A percentile compares a stretch with the other conserved stretches of the same genome.
phyloP scores from a whole-genome alignment of 2,329 filamentous ascomycete genomes.

The Myriosclerotinia curreyana region DNA sequence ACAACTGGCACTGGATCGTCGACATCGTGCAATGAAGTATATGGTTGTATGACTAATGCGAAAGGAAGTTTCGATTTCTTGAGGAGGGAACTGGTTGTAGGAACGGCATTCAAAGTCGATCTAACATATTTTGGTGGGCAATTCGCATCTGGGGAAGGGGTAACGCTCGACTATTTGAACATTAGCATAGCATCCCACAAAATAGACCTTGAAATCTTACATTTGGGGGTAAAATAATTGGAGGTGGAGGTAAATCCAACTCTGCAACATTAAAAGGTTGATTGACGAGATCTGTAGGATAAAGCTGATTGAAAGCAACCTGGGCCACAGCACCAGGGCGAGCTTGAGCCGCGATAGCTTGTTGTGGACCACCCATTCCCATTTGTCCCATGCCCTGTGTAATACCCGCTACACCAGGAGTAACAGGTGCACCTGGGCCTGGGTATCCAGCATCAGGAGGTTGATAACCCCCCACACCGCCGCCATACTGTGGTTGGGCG shows the following conservation, averaged over 20 bases:
- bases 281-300: slow-evolving; percentile 85
- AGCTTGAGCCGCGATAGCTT: slow-evolving; percentile 45
- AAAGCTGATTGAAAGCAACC: slow-evolving; percentile 75
- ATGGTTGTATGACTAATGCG: slow-evolving; percentile 93
- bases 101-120: slow-evolving; percentile 90
- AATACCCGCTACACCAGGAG: slow-evolving; percentile 60
- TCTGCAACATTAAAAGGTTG: slow-evolving; percentile 94
- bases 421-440: slow-evolving; percentile 44
- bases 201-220: slow-evolving; percentile 54
- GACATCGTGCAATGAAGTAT: slow-evolving; percentile 85
- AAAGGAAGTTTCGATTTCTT: slow-evolving; percentile 98
- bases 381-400: slow-evolving; percentile 82
- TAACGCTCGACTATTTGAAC: slow-evolving; percentile 70
- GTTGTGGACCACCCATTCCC: slow-evolving; percentile 54
- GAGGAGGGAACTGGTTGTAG: slow-evolving; percentile 84
- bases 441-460: slow-evolving; percentile 66
- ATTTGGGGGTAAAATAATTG: slow-evolving; percentile 86
- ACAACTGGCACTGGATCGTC: slow-evolving; percentile 90
- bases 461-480: slow-evolving; percentile 52
- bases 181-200: slow-evolving; percentile 42
- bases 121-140: slow-evolving; percentile 92
- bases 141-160: slow-evolving; percentile 85
- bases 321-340: slow-evolving; percentile 48
- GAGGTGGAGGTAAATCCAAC: slow-evolving; percentile 84
- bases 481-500: slow-evolving; percentile 39